A percentile compares a stretch with the other conserved stretches of the same genome.
Evolutionary conservation across 345 rosid species (phyloP).

Genomic region (Passiflora organensis): DNA sequence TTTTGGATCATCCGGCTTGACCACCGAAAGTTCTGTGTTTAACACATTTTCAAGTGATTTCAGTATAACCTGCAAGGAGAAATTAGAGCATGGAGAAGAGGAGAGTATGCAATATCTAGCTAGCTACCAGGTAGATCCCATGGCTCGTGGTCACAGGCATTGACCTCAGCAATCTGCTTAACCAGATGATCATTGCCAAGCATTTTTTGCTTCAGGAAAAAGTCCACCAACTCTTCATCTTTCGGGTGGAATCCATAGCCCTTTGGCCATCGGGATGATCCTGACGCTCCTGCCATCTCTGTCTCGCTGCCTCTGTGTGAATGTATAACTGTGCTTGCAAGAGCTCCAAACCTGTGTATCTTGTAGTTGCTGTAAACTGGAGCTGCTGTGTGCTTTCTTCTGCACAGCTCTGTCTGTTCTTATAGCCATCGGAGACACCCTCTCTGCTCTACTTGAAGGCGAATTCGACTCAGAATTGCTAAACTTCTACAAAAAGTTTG

Average conservation of each 20-base stretch:
- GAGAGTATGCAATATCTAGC: not conserved
- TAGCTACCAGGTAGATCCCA: slow-evolving; percentile 39
- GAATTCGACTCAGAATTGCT: too few species aligned
- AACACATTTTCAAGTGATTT: not conserved
- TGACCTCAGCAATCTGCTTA: slow-evolving; percentile 27
- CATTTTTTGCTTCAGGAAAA: slow-evolving; percentile 32
- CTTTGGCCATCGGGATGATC: not conserved
- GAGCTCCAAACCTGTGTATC: too few species aligned
- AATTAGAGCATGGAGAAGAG: not conserved
- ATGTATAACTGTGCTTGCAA: too few species aligned
- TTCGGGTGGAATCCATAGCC: slow-evolving; percentile 39
- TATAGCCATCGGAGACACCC: too few species aligned
- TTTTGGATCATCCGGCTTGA: slow-evolving; percentile 16
- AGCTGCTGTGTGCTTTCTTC: too few species aligned
- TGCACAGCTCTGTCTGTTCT: too few species aligned
- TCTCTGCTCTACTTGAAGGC: too few species aligned
- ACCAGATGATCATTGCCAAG: slow-evolving; percentile 1
- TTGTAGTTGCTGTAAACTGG: too few species aligned
- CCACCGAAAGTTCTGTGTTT: slow-evolving; percentile 9
- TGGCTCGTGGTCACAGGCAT: slow-evolving; percentile 38
- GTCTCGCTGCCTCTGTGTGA: not conserved
- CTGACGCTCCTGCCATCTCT: not conserved
- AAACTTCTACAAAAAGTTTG: too few species aligned
- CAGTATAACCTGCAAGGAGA: not conserved
- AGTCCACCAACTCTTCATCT: slow-evolving; percentile 35